Evolutionary conservation across 2,329 filamentous ascomycete genomes (phyloP).

Genomic region (Ambrosiella beaveri): DNA sequence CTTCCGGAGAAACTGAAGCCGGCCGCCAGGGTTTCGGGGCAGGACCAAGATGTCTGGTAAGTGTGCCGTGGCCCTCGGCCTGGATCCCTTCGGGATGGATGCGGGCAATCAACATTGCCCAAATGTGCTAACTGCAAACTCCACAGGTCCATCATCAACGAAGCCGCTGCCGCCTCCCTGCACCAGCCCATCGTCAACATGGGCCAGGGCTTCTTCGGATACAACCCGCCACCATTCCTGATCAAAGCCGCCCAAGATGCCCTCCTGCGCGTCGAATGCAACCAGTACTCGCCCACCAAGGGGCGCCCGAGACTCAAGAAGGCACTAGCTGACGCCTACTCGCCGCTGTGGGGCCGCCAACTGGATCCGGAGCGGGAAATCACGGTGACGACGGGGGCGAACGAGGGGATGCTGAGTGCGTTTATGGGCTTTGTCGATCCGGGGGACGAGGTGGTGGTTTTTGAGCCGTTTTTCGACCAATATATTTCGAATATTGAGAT

Average conservation of each 20-base stretch:
- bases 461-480: slow-evolving; percentile 98
- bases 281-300: slow-evolving; percentile 95
- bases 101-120: background rate
- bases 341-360: slow-evolving; percentile 66
- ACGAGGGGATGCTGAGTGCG: slow-evolving; percentile 83
- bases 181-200: slow-evolving; percentile 48
- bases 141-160: slow-evolving; percentile 46
- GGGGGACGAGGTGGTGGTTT: slow-evolving; percentile 92
- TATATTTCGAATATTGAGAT: slow-evolving; percentile 99
- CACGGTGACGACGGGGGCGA: slow-evolving; percentile 82
- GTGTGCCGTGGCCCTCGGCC: slow-evolving; percentile 11
- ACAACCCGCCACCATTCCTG: slow-evolving; percentile 85
- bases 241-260: slow-evolving; percentile 81
- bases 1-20: slow-evolving; percentile 31
- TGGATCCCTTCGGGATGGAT: background rate
- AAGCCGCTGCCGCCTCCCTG: slow-evolving; percentile 44
- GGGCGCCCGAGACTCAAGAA: slow-evolving; percentile 82
- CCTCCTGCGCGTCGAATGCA: slow-evolving; percentile 83
- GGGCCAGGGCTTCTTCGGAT: slow-evolving; percentile 65
- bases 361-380: slow-evolving; percentile 84
- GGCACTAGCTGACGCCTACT: slow-evolving; percentile 84
- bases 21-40: slow-evolving; percentile 31
- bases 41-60: slow-evolving; percentile 36
- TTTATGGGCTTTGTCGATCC: slow-evolving; percentile 96
- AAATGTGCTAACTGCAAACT: background rate